Conservation (phyloP, 2,329 filamentous ascomycete species). For the Colletotrichum sp. region DNA sequence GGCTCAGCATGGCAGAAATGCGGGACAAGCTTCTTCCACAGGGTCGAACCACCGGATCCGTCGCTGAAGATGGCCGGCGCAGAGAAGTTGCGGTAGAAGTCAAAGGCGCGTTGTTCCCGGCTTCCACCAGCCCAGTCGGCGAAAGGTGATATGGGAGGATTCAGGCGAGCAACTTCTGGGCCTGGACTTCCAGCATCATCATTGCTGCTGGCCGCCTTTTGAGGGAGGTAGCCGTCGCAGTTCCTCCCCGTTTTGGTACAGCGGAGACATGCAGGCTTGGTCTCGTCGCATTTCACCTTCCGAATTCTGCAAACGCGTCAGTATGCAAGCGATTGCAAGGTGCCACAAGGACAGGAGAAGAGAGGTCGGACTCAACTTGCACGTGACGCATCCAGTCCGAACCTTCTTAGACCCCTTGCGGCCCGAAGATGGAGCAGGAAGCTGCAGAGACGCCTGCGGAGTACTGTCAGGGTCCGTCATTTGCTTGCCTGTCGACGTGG, state of each 20-base stretch:
- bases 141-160: not conserved
- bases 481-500: not conserved
- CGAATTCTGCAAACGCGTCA: slow-evolving; percentile 44
- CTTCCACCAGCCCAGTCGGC: not conserved
- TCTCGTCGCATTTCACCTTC: slow-evolving; percentile 63
- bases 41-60: slow-evolving; percentile 44
- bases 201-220: slow-evolving; percentile 22
- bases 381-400: slow-evolving; percentile 57
- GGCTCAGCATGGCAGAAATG: slow-evolving; percentile 50
- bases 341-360: not conserved
- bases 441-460: slow-evolving; percentile 1
- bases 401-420: slow-evolving; percentile 51
- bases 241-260: slow-evolving; percentile 60
- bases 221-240: slow-evolving; percentile 58
- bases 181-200: slow-evolving; percentile 7
- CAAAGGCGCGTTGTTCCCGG: slow-evolving; percentile 30
- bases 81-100: slow-evolving; percentile 38
- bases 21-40: slow-evolving; percentile 51
- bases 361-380: slow-evolving; percentile 49
- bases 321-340: not conserved
- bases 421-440: slow-evolving; percentile 16
- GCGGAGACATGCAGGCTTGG: slow-evolving; percentile 55
- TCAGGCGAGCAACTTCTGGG: slow-evolving; percentile 17
- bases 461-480: not conserved
- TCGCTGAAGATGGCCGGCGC: slow-evolving; percentile 41